A percentile compares a stretch with the other conserved stretches of the same genome.
Conservation (phyloP, 352 stramenopile species). For the Globisporangium uncinulatum region DNA sequence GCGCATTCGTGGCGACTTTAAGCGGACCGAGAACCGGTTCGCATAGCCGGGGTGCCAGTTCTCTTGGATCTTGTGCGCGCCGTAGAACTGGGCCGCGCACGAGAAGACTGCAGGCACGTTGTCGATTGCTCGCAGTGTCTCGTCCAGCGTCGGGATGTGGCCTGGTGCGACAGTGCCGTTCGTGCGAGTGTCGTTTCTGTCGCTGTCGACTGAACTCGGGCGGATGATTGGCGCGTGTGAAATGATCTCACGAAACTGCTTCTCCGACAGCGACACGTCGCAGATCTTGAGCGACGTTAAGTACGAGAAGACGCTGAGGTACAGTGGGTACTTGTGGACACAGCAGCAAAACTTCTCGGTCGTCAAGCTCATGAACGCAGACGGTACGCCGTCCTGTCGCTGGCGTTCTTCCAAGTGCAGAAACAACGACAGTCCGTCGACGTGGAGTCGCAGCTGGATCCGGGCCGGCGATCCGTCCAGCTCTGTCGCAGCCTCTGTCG, state of each 20-base stretch:
- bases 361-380: slow-evolving; percentile 55
- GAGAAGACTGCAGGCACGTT: slow-evolving; percentile 67
- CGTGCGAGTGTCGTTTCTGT: background rate
- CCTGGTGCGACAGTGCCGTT: slow-evolving; percentile 6
- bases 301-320: slow-evolving; percentile 66
- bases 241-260: slow-evolving; percentile 60
- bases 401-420: slow-evolving; percentile 50
- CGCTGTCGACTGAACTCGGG: background rate
- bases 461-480: slow-evolving; percentile 27
- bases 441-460: slow-evolving; percentile 72
- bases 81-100: slow-evolving; percentile 69
- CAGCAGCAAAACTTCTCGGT: slow-evolving; percentile 69
- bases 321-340: slow-evolving; percentile 63
- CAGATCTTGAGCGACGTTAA: slow-evolving; percentile 69
- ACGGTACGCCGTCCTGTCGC: slow-evolving; percentile 21
- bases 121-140: slow-evolving; percentile 51
- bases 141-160: slow-evolving; percentile 53
- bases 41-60: slow-evolving; percentile 77
- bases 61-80: slow-evolving; percentile 71
- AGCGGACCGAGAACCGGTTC: slow-evolving; percentile 61
- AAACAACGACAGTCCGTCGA: slow-evolving; percentile 60
- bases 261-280: slow-evolving; percentile 55
- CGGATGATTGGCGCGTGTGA: slow-evolving; percentile 28
- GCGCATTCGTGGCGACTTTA: slow-evolving; percentile 74
- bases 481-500: slow-evolving; percentile 15